A percentile compares a stretch with the other conserved stretches of the same genome.
Conservation (phyloP, 108 stramenopile species). For the Cyclotella choctawhatcheeana region DNA sequence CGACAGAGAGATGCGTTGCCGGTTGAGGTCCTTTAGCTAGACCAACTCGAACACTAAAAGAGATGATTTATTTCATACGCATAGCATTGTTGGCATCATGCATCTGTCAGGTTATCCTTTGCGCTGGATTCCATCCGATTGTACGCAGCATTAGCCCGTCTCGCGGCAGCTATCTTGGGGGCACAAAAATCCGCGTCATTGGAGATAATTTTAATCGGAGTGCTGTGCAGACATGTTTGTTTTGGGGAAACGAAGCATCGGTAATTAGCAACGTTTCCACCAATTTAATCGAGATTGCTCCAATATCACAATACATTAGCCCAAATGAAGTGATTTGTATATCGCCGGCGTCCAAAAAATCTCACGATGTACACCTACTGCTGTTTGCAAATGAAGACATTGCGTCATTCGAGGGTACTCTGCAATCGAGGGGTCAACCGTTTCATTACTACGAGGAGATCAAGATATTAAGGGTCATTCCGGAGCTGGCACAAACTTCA, state of each 20-base stretch:
- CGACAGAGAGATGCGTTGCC: no score
- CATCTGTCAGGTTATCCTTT: no score
- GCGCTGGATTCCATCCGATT: no score
- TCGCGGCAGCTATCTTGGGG: conserved; percentile 64
- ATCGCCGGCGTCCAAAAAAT: conserved; percentile 16
- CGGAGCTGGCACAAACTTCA: conserved; percentile 51
- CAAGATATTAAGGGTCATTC: conserved; percentile 43
- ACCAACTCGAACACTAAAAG: no score
- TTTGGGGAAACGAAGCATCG: conserved; percentile 53
- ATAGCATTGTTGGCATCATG: no score
- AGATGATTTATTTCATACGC: no score
- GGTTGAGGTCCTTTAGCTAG: no score
- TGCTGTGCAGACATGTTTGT: conserved; percentile 54
- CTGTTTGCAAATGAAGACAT: conserved; percentile 18
- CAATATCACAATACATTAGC: conserved; percentile 22
- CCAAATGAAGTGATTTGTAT: conserved; percentile 28
- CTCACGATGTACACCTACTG: conserved; percentile 6
- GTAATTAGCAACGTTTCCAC: background rate
- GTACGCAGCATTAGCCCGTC: conserved; percentile 53
- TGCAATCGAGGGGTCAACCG: conserved; percentile 20
- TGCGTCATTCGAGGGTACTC: conserved; percentile 11
- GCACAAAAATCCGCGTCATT: conserved; percentile 58
- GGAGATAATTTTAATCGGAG: conserved; percentile 52
- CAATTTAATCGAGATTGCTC: conserved; percentile 11
- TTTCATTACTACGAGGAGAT: conserved; percentile 60